Conservation (phyloP, 2,329 filamentous ascomycete species). For the Diaporthe nobilis region DNA sequence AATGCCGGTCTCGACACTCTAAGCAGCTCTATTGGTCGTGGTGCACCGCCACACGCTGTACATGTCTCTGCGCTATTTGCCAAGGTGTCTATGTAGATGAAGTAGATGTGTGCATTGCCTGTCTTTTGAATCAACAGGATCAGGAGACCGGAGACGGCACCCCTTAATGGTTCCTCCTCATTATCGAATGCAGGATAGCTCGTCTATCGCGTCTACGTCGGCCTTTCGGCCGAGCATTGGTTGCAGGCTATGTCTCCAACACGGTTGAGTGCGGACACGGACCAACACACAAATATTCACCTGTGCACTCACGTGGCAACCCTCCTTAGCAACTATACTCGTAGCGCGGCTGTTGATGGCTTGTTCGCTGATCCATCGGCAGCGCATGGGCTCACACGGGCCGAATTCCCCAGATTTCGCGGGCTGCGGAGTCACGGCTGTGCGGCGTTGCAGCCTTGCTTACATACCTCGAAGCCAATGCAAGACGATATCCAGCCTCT, state of each 20-base stretch:
- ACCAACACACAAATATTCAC: not conserved
- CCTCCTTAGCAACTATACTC: too few species aligned
- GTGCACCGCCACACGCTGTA: constrained; percentile 31
- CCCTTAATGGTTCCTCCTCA: not conserved
- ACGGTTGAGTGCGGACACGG: not conserved
- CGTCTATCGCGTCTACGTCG: not conserved
- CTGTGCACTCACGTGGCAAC: not conserved
- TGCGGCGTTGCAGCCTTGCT: constrained; percentile 1
- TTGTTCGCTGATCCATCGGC: not conserved
- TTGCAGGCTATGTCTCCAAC: not conserved
- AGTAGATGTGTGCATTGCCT: not conserved
- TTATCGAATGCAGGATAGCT: too few species aligned
- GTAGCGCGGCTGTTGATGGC: not conserved
- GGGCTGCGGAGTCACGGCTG: not conserved
- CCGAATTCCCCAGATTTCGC: not conserved
- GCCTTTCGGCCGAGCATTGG: not conserved
- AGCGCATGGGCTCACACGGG: not conserved
- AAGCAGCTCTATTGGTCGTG: constrained; percentile 5
- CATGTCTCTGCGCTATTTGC: not conserved
- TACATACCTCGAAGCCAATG: not conserved
- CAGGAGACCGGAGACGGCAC: not conserved
- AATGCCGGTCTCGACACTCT: constrained; percentile 13
- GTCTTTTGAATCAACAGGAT: not conserved
- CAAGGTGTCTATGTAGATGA: not conserved
- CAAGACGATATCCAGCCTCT: not conserved